Conservation (phyloP, 2,329 filamentous ascomycete species). For the Nemania diffusa region DNA sequence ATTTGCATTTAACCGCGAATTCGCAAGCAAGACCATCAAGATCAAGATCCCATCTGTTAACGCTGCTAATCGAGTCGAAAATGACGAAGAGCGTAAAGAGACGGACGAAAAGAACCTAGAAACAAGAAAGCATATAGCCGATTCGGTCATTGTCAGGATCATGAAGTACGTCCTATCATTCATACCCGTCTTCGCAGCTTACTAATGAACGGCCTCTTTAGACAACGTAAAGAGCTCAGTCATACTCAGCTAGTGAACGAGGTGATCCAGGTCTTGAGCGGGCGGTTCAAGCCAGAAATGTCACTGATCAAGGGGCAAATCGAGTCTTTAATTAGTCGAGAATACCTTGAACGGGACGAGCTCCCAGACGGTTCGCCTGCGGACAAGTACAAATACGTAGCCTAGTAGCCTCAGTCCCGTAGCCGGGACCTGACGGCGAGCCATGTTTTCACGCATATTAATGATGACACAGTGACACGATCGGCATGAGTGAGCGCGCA, state of each 20-base stretch:
- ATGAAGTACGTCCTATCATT: slow-evolving; percentile 79
- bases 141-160: slow-evolving; percentile 81
- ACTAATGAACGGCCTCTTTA: slow-evolving; percentile 48
- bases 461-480: slow-evolving; percentile 25
- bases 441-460: slow-evolving; percentile 18
- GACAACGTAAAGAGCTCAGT: slow-evolving; percentile 76
- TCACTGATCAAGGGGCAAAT: slow-evolving; percentile 84
- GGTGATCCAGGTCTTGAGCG: slow-evolving; percentile 74
- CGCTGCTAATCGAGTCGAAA: slow-evolving; percentile 86
- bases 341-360: slow-evolving; percentile 83
- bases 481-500: slow-evolving; percentile 19
- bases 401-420: slow-evolving; percentile 54
- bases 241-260: slow-evolving; percentile 78
- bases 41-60: slow-evolving; percentile 91
- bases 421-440: not conserved
- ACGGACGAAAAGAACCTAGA: slow-evolving; percentile 82
- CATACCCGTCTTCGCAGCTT: not conserved
- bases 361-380: slow-evolving; percentile 72
- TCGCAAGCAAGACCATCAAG: slow-evolving; percentile 83
- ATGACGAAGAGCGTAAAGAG: slow-evolving; percentile 71
- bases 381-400: slow-evolving; percentile 79
- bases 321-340: slow-evolving; percentile 78
- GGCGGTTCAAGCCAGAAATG: slow-evolving; percentile 80
- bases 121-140: slow-evolving; percentile 75
- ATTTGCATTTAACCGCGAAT: slow-evolving; percentile 85